phyloP scores from a whole-genome alignment of 2,329 filamentous ascomycete species.

The Colletotrichum somersetense region DNA sequence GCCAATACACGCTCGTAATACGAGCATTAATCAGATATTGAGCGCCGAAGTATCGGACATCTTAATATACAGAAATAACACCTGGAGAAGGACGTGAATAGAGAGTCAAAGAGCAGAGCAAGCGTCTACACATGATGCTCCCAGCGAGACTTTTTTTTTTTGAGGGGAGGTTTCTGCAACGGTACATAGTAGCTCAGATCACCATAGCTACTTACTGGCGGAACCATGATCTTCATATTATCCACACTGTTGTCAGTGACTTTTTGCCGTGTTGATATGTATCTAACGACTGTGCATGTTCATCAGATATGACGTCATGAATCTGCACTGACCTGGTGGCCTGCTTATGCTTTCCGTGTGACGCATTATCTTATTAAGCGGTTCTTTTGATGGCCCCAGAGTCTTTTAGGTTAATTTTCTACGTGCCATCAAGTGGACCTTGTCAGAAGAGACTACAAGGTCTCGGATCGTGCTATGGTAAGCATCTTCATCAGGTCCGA shows the following conservation, averaged over 20 bases:
- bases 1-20: background rate
- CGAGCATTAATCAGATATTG: background rate
- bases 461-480: background rate
- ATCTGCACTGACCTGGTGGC: conserved; percentile 1
- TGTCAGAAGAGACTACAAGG: background rate
- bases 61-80: background rate
- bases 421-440: background rate
- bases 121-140: background rate
- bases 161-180: background rate
- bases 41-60: background rate
- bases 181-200: conserved; percentile 1
- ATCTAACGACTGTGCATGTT: background rate
- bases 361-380: background rate
- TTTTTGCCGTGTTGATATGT: background rate
- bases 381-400: background rate
- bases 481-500: background rate
- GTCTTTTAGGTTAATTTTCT: background rate
- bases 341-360: background rate
- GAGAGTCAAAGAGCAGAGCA: too few relatives aligned
- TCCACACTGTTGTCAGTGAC: background rate
- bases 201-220: background rate
- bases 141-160: background rate
- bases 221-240: background rate
- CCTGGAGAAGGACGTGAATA: background rate
- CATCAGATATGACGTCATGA: conserved; percentile 14